Base-by-base conservation (phyloP, 352 stramenopile species). In the Globisporangium spiculum region DNA sequence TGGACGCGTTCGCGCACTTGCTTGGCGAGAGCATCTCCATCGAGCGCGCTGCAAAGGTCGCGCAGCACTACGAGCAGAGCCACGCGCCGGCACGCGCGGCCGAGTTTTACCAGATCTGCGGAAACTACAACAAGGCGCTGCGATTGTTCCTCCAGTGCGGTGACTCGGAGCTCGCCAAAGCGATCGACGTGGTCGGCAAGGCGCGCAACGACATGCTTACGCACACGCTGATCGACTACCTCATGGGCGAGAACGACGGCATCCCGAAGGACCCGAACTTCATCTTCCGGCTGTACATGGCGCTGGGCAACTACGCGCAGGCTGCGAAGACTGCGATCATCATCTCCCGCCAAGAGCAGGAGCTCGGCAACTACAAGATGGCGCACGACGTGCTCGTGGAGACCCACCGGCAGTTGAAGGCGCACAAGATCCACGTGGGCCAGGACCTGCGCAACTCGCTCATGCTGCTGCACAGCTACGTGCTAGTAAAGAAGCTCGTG, bases 221-320 rank as follows among this genome's bases (percentile, higher is more conserved):
- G 56, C 92, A 98, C 78, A 97, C 90, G 53, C 73, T 98, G 41
- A 98, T 98, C 68, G 95, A 98, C 69, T 96, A 96, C 63, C 76
- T 98, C n/a, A 98, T 98, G 88, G 93, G 93, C 46, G 95, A 98
- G 70, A 91, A 89, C 48, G 93, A 98, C 69, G 94, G 94, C 32
- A 95, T 98, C 60, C 90, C 91, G 1, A 98, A 98, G 73, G 95
- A 98, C 66, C 92, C 93, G 5, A 94, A 97, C 69, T 96, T 98
- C 69, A 98, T 98, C 62, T 98, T 98, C 65, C 85, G 92, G 0
- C 72, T 98, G 18, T 98, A 98, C 78, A 87, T 98, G 82, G 91
- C 92, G 24, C 82, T 98, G n/a, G 93, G 90, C 20, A 98, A 98
- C 75, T 98, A 97, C 76, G 74, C 89, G 0, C 89, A 98, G 69